Evolutionary conservation across 176 grass and related monocot genomes (phyloP).

Genomic region (Hordeum marinum): DNA sequence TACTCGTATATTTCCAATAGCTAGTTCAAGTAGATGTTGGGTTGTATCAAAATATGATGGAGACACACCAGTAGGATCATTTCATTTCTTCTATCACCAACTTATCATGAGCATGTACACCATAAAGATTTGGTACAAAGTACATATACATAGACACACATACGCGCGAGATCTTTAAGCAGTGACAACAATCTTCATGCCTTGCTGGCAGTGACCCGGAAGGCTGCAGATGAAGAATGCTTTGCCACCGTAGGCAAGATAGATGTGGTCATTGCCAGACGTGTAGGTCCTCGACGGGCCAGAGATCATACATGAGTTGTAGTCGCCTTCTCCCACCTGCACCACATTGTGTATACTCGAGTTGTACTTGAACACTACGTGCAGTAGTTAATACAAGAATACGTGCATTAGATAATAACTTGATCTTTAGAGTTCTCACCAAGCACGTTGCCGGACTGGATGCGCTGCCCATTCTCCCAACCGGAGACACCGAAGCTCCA

Average conservation of each 20-base stretch:
- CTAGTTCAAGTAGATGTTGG: no score
- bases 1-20: no score
- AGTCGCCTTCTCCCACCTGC: constrained; percentile 3
- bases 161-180: not conserved
- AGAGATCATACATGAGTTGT: not conserved
- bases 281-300: not conserved
- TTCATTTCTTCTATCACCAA: not conserved
- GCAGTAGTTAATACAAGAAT: not conserved
- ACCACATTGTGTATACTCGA: not conserved
- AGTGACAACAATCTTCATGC: constrained; percentile 18
- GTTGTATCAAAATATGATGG: no score
- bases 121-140: not conserved
- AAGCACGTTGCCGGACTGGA: constrained; percentile 18
- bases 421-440: not conserved
- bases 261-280: constrained; percentile 12
- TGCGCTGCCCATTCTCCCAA: constrained; percentile 11
- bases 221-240: not conserved
- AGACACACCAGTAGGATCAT: not conserved
- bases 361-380: constrained; percentile 1
- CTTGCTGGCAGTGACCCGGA: not conserved
- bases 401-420: no score
- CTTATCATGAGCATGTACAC: not conserved
- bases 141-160: not conserved
- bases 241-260: not conserved
- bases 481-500: constrained; percentile 21